Conservation (phyloP, 2,329 filamentous ascomycete species). For the Achaetomium macrosporum region DNA sequence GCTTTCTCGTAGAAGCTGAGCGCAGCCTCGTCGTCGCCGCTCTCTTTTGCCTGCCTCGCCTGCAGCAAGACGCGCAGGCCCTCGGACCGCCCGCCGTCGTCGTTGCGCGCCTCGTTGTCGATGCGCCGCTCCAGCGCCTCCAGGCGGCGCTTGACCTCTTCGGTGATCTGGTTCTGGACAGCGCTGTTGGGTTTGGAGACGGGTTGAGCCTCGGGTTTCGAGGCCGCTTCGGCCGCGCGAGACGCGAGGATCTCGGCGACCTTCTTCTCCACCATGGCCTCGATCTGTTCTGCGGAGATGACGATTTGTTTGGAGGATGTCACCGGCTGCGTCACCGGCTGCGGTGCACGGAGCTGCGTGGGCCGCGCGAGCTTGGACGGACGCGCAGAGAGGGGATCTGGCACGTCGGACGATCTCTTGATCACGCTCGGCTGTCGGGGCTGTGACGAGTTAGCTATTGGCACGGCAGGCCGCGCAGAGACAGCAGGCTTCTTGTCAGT, state of each 20-base stretch:
- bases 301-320: constrained; percentile 30
- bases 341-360: constrained; percentile 33
- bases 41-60: constrained; percentile 83
- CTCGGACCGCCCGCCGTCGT: constrained; percentile 69
- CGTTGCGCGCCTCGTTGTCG: constrained; percentile 48
- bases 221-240: constrained; percentile 44
- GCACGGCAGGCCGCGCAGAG: constrained; percentile 24
- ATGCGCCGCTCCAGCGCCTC: constrained; percentile 85
- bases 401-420: constrained; percentile 37
- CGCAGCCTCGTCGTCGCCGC: constrained; percentile 71
- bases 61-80: constrained; percentile 83
- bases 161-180: constrained; percentile 50
- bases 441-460: constrained; percentile 29
- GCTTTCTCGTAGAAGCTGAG: constrained; percentile 83
- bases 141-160: constrained; percentile 72
- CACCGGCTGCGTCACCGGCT: constrained; percentile 24
- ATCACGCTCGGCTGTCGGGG: constrained; percentile 29
- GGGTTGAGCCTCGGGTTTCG: constrained; percentile 28
- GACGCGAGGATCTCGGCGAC: constrained; percentile 83
- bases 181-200: constrained; percentile 31
- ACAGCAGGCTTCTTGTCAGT: constrained; percentile 60
- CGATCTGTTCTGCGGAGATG: constrained; percentile 70
- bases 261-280: constrained; percentile 87
- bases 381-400: constrained; percentile 29
- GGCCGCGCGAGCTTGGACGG: constrained; percentile 41